Conservation (phyloP, 169 alveolate genomes). For the Plasmodium relictum region DNA sequence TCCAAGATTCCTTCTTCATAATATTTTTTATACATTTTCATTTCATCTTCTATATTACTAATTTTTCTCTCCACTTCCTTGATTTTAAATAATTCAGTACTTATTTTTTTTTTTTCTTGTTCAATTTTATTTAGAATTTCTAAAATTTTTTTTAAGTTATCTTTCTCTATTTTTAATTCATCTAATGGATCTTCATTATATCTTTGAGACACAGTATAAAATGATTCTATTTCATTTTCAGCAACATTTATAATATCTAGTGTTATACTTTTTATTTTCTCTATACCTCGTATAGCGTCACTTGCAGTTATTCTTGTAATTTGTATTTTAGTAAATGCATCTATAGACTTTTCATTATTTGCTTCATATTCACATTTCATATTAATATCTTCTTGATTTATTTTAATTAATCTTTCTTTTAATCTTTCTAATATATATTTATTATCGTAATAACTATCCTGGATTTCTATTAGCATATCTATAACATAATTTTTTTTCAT, state of each 20-base stretch:
- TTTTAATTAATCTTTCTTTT: too few species aligned
- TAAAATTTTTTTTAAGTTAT: conserved; percentile 3
- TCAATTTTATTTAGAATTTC: background rate
- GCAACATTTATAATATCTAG: background rate
- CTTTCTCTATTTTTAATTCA: background rate
- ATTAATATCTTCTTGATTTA: too few species aligned
- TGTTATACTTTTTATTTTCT: background rate
- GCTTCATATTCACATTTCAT: background rate
- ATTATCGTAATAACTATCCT: background rate
- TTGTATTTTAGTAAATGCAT: background rate
- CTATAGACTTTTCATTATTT: background rate
- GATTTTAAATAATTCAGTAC: conserved; percentile 1
- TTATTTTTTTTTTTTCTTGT: background rate
- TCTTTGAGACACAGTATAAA: background rate
- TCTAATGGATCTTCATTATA: background rate
- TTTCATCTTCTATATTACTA: conserved; percentile 9
- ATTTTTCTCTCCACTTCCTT: background rate
- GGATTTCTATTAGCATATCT: background rate
- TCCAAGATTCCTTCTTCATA: conserved; percentile 35
- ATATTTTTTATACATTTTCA: conserved; percentile 9
- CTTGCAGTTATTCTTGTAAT: background rate
- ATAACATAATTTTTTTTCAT: background rate
- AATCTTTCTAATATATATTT: too few species aligned
- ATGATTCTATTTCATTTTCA: background rate
- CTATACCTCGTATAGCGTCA: background rate